Evolutionary conservation across 495 filamentous ascomycete genomes (phyloP).

Genomic region (Neurospora sp.): DNA sequence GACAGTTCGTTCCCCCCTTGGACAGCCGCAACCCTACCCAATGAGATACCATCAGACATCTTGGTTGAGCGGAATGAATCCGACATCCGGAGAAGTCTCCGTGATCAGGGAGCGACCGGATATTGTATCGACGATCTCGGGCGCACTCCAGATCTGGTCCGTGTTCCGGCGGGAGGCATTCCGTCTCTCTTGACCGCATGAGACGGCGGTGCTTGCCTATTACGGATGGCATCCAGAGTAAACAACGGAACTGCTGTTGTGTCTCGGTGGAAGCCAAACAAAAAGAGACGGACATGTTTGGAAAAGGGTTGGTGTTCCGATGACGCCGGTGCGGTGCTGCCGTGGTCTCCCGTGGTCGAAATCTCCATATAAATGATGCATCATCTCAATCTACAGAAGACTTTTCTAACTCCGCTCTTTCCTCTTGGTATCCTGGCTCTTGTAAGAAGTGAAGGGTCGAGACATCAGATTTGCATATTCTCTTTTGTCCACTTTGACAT

Average conservation of each 20-base stretch:
- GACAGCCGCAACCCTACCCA: background rate
- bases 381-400: background rate
- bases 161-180: background rate
- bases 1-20: background rate
- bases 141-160: background rate
- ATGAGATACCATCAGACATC: background rate
- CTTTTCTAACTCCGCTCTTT: background rate
- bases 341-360: background rate
- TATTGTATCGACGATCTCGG: background rate
- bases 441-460: background rate
- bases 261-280: background rate
- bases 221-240: background rate
- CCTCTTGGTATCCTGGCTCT: background rate
- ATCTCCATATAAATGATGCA: background rate
- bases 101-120: background rate
- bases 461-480: background rate
- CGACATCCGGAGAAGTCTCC: background rate
- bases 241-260: background rate
- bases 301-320: conserved; percentile 21
- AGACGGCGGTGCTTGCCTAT: conserved; percentile 7
- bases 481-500: background rate
- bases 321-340: conserved; percentile 32
- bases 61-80: background rate
- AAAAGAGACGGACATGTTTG: background rate
- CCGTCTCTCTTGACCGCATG: background rate